A percentile compares a stretch with the other conserved stretches of the same genome.
Conservation (phyloP, 176 grass and related monocot species). For the Triticum aestivum region IWGSC_CS_RefSeq_v2.1 NC_057805.1:508692821-508693320, state of each 20-base stretch:
- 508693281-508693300: too few relatives aligned
- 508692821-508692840: background rate
- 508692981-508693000: background rate
- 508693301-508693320: too few relatives aligned
- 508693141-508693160: too few relatives aligned
- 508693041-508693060: background rate
- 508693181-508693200: too few relatives aligned
- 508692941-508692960: background rate
- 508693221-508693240: too few relatives aligned
- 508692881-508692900: background rate
- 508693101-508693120: too few relatives aligned
- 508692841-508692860: background rate
- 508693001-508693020: background rate
- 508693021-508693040: background rate
- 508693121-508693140: too few relatives aligned
- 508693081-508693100: background rate
- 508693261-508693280: too few relatives aligned
- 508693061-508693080: background rate
- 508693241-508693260: too few relatives aligned
- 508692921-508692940: background rate
- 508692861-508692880: background rate
- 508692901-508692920: background rate
- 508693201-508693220: too few relatives aligned
- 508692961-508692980: background rate
- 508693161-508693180: too few relatives aligned